phyloP scores from a whole-genome alignment of 306 rosid species.

The Castanopsis chinensis region DNA sequence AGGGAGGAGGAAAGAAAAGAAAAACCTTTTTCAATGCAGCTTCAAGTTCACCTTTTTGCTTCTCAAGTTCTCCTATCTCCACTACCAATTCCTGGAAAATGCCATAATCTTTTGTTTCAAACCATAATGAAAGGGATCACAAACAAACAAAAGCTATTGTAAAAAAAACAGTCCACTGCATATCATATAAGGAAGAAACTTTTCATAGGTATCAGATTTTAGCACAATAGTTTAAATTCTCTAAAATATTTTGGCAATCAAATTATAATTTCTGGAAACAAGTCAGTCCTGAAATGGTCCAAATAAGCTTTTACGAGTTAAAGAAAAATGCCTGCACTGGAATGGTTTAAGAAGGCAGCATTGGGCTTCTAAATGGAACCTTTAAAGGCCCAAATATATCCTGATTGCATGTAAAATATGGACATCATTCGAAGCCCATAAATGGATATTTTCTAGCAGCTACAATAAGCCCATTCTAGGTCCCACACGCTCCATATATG shows the following conservation, averaged over 20 bases:
- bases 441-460: no score
- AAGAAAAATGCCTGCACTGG: no score
- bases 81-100: slow-evolving; percentile 63
- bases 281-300: no score
- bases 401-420: no score
- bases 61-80: slow-evolving; percentile 74
- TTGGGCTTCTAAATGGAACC: no score
- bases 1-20: background rate
- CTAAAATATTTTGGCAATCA: background rate
- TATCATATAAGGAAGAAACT: background rate
- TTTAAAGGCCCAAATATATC: no score
- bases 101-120: slow-evolving; percentile 13
- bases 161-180: background rate
- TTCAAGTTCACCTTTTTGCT: slow-evolving; percentile 72
- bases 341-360: no score
- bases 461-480: no score
- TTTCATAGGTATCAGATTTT: background rate
- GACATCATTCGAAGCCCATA: no score
- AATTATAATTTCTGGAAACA: no score
- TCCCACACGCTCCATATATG: no score
- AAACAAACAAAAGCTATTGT: slow-evolving; percentile 6
- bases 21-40: slow-evolving; percentile 66
- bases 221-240: background rate
- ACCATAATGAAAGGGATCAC: slow-evolving; percentile 11
- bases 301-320: no score